phyloP scores from a whole-genome alignment of 1,284 basidiomycete species.

The Rhizoctonia solani region DNA sequence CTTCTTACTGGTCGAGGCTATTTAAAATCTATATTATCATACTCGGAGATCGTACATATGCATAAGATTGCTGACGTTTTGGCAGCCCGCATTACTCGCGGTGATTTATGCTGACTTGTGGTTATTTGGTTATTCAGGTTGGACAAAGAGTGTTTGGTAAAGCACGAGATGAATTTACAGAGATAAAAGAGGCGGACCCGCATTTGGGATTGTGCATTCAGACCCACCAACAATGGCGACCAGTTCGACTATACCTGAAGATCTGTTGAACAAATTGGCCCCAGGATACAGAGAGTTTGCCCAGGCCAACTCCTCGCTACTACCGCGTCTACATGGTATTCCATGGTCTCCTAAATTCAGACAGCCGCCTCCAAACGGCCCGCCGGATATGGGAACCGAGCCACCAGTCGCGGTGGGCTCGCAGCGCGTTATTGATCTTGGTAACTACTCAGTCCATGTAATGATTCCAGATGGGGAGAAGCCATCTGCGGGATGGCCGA shows the following conservation, averaged over 20 bases:
- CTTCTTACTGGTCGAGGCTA: too few species aligned
- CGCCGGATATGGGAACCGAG: not conserved
- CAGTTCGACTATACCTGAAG: not conserved
- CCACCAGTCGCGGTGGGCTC: slow-evolving; percentile 1
- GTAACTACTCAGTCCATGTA: slow-evolving; percentile 55
- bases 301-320: slow-evolving; percentile 1
- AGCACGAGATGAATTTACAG: too few species aligned
- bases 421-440: slow-evolving; percentile 42
- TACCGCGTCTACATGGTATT: not conserved
- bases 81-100: too few species aligned
- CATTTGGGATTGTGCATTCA: too few species aligned
- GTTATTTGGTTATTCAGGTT: too few species aligned
- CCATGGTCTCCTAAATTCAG: slow-evolving; percentile 4
- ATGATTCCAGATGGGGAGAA: slow-evolving; percentile 60
- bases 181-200: too few species aligned
- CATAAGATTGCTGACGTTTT: too few species aligned
- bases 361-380: not conserved
- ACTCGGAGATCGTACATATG: too few species aligned
- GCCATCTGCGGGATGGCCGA: slow-evolving; percentile 61
- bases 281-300: slow-evolving; percentile 16
- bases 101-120: too few species aligned
- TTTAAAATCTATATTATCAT: too few species aligned
- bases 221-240: too few species aligned
- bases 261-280: not conserved
- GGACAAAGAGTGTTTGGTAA: too few species aligned